Conservation (phyloP, 345 rosid species). For the Populus davidiana region DNA sequence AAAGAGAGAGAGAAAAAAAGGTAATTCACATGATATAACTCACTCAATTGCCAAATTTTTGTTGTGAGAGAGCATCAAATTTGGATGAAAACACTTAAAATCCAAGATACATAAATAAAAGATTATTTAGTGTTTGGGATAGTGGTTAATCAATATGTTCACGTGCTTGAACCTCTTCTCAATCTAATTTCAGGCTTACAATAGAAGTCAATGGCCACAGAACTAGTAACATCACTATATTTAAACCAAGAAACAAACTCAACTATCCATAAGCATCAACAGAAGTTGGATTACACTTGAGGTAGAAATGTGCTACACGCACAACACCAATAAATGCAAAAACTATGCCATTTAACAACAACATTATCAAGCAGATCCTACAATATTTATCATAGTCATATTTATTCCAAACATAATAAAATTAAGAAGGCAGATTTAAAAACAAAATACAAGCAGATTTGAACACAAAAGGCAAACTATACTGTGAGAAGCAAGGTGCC, state of each 20-base stretch:
- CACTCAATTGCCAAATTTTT: not conserved
- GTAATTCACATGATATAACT: not conserved
- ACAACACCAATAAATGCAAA: not conserved
- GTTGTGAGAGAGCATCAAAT: not conserved
- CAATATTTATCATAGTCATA: not conserved
- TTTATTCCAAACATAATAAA: not conserved
- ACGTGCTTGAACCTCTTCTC: too few relatives aligned
- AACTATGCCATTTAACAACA: not conserved
- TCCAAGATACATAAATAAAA: too few relatives aligned
- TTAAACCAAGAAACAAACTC: not conserved
- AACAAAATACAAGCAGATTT: not conserved
- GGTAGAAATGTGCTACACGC: not conserved
- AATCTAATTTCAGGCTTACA: too few relatives aligned
- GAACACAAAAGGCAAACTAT: not conserved
- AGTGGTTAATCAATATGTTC: too few relatives aligned
- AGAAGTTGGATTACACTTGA: not conserved
- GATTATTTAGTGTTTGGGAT: too few relatives aligned
- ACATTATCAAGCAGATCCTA: not conserved
- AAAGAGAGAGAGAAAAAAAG: not conserved
- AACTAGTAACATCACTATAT: not conserved
- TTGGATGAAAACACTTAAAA: too few relatives aligned
- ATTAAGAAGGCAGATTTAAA: not conserved
- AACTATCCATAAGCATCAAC: not conserved
- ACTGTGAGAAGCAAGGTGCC: not conserved
- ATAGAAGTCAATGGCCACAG: not conserved